Percentiles rank a stretch among this genome's conserved stretches.
Conservation (phyloP, 441 rosid species). For the Sinapis alba region DNA sequence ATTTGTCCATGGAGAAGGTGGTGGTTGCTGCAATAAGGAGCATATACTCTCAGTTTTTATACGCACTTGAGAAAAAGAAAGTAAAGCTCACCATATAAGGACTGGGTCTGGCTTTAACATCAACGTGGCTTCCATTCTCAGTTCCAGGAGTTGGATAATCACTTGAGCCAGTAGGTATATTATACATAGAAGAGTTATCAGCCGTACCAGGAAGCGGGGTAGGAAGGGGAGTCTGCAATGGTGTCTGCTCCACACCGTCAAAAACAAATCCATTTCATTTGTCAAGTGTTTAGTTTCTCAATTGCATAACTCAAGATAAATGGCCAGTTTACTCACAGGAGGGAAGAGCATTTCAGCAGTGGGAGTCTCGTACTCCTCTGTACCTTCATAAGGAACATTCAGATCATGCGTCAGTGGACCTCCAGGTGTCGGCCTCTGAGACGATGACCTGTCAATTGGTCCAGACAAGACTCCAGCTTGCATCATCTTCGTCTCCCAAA, state of each 20-base stretch:
- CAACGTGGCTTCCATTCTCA: conserved; percentile 62
- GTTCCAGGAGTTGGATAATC: conserved; percentile 83
- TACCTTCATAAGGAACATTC: conserved; percentile 92
- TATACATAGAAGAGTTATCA: conserved; percentile 84
- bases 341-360: conserved; percentile 95
- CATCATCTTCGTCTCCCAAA: conserved; percentile 96
- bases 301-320: not conserved
- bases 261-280: not conserved
- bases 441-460: conserved; percentile 71
- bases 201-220: conserved; percentile 79
- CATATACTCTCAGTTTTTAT: not conserved
- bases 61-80: not conserved
- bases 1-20: conserved; percentile 91
- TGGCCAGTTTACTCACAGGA: conserved; percentile 54
- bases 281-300: not conserved
- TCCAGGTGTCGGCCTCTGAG: conserved; percentile 56
- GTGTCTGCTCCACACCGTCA: conserved; percentile 58
- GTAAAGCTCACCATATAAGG: conserved; percentile 67
- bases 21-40: conserved; percentile 65
- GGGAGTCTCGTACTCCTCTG: conserved; percentile 96
- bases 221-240: conserved; percentile 87
- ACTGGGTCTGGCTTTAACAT: conserved; percentile 79
- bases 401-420: conserved; percentile 80
- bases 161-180: conserved; percentile 86
- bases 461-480: conserved; percentile 76